A percentile compares a stretch with the other conserved stretches of the same genome.
These are phyloP conservation scores for Sedum album DNA, from an alignment of 164 flowering plant genomes.

Conservation along the genomic window DNA sequence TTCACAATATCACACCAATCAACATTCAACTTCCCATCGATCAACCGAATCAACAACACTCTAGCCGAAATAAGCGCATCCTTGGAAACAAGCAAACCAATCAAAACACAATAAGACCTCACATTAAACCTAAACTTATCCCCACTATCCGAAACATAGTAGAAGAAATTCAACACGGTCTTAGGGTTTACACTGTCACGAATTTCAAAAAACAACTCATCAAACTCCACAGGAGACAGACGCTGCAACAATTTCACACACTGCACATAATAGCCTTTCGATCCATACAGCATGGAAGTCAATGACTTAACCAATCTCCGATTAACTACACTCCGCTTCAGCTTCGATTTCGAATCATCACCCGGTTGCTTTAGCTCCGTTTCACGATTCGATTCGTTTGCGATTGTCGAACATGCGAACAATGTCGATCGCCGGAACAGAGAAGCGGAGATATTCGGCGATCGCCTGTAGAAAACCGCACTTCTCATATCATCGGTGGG, in stretches of 20 bases:
- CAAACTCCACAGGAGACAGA: constrained; percentile 40
- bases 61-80: constrained; percentile 40
- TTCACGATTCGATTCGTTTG: not conserved
- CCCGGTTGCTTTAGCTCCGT: not conserved
- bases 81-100: constrained; percentile 36
- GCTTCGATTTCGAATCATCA: not conserved
- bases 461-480: not conserved
- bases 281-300: constrained; percentile 36
- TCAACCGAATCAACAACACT: constrained; percentile 51
- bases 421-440: not conserved
- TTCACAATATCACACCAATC: constrained; percentile 12
- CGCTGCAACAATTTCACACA: not conserved
- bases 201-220: constrained; percentile 28
- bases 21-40: constrained; percentile 45
- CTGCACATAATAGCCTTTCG: not conserved
- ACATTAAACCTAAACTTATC: constrained; percentile 38
- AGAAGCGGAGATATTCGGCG: not conserved
- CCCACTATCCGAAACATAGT: constrained; percentile 26
- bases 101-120: constrained; percentile 50
- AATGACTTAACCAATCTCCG: constrained; percentile 18
- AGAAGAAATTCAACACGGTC: constrained; percentile 51
- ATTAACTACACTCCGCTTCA: not conserved
- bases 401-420: not conserved
- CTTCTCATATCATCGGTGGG: not conserved
- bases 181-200: constrained; percentile 32